Evolutionary conservation across 73 alveolate genomes (phyloP).

Genomic region (Tetrahymena borealis): DNA sequence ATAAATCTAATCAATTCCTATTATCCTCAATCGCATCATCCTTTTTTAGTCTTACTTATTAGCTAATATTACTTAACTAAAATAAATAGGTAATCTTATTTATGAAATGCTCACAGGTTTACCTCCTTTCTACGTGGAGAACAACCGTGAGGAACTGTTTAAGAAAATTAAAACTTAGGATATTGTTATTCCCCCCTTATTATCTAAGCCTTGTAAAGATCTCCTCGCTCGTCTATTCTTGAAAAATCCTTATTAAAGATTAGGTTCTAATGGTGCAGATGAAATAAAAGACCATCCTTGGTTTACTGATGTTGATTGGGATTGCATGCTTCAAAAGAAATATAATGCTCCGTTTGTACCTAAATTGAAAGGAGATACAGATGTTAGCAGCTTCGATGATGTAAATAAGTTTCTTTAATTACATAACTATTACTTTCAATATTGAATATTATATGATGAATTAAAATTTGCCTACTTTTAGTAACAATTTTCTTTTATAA

Average conservation of each 20-base stretch:
- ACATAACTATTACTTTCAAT: too few species aligned
- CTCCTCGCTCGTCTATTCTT: slow-evolving; percentile 27
- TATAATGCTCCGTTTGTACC: slow-evolving; percentile 78
- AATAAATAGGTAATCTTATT: slow-evolving; percentile 49
- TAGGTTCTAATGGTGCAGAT: slow-evolving; percentile 33
- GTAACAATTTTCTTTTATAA: too few species aligned
- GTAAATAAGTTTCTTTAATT: too few species aligned
- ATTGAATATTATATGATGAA: too few species aligned
- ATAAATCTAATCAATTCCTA: too few species aligned
- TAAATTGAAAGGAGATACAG: slow-evolving; percentile 20
- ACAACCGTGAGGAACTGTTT: slow-evolving; percentile 42
- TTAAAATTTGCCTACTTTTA: too few species aligned
- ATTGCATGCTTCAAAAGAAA: slow-evolving; percentile 48
- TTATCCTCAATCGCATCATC: not conserved
- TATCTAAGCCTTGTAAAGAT: slow-evolving; percentile 7
- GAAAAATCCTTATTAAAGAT: slow-evolving; percentile 29
- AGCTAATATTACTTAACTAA: not conserved
- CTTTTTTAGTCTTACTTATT: not conserved
- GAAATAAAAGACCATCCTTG: slow-evolving; percentile 52
- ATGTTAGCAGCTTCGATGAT: slow-evolving; percentile 52
- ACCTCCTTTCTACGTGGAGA: slow-evolving; percentile 44
- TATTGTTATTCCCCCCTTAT: not conserved
- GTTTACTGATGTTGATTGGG: slow-evolving; percentile 53
- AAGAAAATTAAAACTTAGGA: slow-evolving; percentile 8
- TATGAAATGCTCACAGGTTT: slow-evolving; percentile 42